Conservation (phyloP, 805 yeast genomes). For the Cyberlindnera lachancei region DNA sequence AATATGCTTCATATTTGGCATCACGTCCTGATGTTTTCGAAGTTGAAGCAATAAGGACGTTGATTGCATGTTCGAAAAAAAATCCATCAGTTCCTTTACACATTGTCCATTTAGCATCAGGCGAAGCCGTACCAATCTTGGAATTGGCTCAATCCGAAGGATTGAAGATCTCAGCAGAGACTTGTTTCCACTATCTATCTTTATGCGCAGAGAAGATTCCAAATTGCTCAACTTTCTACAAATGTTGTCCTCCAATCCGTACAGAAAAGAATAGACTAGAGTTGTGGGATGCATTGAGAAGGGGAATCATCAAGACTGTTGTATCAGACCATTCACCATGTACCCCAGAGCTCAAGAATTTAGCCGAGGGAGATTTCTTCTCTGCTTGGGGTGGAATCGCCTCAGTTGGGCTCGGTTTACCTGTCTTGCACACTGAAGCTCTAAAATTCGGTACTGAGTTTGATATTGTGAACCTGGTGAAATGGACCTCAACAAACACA, state of each 20-base stretch:
- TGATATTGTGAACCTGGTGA: constrained; percentile 51
- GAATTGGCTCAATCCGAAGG: constrained; percentile 50
- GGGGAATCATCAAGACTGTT: constrained; percentile 66
- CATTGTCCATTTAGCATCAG: constrained; percentile 85
- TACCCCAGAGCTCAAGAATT: constrained; percentile 81
- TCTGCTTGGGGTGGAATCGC: constrained; percentile 97
- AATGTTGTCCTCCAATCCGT: constrained; percentile 94
- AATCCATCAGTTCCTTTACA: constrained; percentile 66
- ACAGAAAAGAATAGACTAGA: constrained; percentile 59
- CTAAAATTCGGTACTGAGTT: constrained; percentile 43
- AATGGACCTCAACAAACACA: constrained; percentile 80
- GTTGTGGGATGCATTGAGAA: constrained; percentile 72
- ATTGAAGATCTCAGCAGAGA: constrained; percentile 75
- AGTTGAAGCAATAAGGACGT: constrained; percentile 70
- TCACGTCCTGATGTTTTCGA: constrained; percentile 89
- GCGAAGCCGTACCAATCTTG: constrained; percentile 72
- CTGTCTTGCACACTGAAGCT: constrained; percentile 74
- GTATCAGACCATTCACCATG: constrained; percentile 97
- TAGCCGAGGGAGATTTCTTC: constrained; percentile 79
- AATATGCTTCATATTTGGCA: constrained; percentile 29
- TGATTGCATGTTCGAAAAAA: constrained; percentile 52
- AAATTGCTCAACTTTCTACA: constrained; percentile 72
- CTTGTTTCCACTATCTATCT: constrained; percentile 88
- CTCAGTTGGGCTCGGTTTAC: constrained; percentile 86
- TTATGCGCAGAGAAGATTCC: constrained; percentile 73